Evolutionary conservation across 2,329 filamentous ascomycete species (phyloP).

Genomic region (Graphilbum sp.): DNA sequence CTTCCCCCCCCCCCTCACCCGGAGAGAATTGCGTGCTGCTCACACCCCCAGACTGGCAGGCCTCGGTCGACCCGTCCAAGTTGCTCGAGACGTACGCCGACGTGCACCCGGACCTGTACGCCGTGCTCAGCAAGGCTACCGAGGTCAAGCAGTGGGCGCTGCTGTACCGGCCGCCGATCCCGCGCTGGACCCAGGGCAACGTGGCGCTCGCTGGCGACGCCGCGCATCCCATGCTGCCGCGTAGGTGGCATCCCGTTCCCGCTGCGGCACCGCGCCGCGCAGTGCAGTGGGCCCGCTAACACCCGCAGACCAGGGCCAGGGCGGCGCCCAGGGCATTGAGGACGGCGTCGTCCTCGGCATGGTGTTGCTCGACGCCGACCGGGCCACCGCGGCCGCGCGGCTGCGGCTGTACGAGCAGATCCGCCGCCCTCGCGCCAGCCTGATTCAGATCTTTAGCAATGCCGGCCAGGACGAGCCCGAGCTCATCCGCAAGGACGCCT

Average conservation of each 20-base stretch:
- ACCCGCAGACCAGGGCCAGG: slow-evolving; percentile 21
- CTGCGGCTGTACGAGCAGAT: slow-evolving; percentile 16
- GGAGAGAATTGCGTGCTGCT: background rate
- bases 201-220: slow-evolving; percentile 20
- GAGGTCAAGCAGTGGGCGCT: slow-evolving; percentile 20
- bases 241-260: too few species aligned
- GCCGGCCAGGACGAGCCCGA: slow-evolving; percentile 9
- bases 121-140: slow-evolving; percentile 17
- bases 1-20: too few species aligned
- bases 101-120: slow-evolving; percentile 13
- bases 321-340: slow-evolving; percentile 18
- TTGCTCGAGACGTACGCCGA: slow-evolving; percentile 14
- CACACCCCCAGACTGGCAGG: slow-evolving; percentile 16
- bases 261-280: too few species aligned
- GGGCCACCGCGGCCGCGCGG: slow-evolving; percentile 9
- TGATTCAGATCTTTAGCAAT: slow-evolving; percentile 18
- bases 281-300: background rate
- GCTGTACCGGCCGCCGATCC: slow-evolving; percentile 17
- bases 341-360: slow-evolving; percentile 17
- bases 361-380: slow-evolving; percentile 11
- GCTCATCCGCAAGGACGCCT: slow-evolving; percentile 3
- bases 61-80: slow-evolving; percentile 14
- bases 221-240: slow-evolving; percentile 22
- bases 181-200: slow-evolving; percentile 16
- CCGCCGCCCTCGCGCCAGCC: slow-evolving; percentile 15